Base-by-base conservation (phyloP, 1,284 basidiomycete species). In the Phenoliferia sp. region DNA sequence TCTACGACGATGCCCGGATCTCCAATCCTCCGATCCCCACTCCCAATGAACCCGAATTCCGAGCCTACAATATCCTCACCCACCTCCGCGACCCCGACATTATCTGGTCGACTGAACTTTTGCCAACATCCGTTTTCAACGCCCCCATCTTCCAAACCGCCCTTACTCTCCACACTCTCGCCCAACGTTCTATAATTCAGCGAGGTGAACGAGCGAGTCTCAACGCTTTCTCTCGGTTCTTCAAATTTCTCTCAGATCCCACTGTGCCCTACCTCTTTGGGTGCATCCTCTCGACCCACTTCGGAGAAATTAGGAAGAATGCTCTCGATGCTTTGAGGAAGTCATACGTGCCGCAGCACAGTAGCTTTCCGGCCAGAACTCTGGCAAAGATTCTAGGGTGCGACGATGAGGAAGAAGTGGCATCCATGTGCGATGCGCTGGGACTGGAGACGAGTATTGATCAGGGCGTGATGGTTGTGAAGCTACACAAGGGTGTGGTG, bases 21-120 rank as follows among this genome's bases (percentile, higher is more conserved):
- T 58, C 62, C 7, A 55, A 66, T 34, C 31, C 62, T 2, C 39
- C 66, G 19, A n/a, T 66, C 22, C 77, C 87, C 61, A 89, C 88
- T 9, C 86, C 89, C 0, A 89, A 90, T 64, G 94, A 98, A 77
- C 85, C 96, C 59, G 95, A 99, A 80, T 96, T 99, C 85, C 87
- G 92, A 28, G 88, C 96, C 0, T 98, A 98, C 81, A 91, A 95
- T 77, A 86, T 94, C 44, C 85, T 98, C 44, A 89, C 92, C 50
- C 92, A 96, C 76, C 88, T 96, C 52, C 87, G 92, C 48, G 90
- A 94, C 86, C 80, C 87, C 76, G 81, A 92, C 86, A 81, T 90
- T 83, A 64, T 89, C 82, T 80, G 93, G 59, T 71, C 71, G 4
- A 61, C 58, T 48, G 81, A 94, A 71, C 85, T 88, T 63, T 86